phyloP scores from a whole-genome alignment of 2,329 filamentous ascomycete species.

The Colletotrichum salicis region DNA sequence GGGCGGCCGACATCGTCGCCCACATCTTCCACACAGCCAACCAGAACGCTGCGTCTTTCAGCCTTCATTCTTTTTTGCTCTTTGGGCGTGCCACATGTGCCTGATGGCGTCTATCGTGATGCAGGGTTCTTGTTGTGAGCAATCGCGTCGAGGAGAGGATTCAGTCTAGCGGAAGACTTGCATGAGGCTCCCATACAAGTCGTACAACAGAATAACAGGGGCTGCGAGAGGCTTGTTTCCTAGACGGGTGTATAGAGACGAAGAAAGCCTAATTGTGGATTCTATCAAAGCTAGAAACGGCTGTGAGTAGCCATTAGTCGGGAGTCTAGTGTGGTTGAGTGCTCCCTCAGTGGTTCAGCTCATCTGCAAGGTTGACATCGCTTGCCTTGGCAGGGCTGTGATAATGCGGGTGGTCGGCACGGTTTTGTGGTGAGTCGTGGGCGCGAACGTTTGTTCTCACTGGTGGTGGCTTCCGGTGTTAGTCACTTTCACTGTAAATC shows the following conservation, averaged over 20 bases:
- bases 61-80: background rate
- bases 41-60: background rate
- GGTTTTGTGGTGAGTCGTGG: background rate
- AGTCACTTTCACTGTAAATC: background rate
- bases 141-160: background rate
- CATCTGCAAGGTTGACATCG: conserved; percentile 19
- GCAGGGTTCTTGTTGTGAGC: conserved; percentile 4
- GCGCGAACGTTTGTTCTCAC: background rate
- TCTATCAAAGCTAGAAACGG: conserved; percentile 17
- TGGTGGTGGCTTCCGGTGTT: background rate
- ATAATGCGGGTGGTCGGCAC: background rate
- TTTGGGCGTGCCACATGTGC: background rate
- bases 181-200: background rate
- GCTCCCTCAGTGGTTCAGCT: conserved; percentile 13
- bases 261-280: conserved; percentile 22
- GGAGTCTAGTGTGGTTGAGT: background rate
- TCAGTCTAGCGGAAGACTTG: background rate
- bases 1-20: background rate
- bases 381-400: conserved; percentile 4
- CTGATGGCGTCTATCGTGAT: background rate
- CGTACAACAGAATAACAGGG: background rate
- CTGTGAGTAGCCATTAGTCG: background rate
- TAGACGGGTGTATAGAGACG: background rate
- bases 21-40: background rate
- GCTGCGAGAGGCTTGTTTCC: conserved; percentile 10